A percentile compares a stretch with the other conserved stretches of the same genome.
Evolutionary conservation across 768 basidiomycete genomes (phyloP).

Genomic region (Boletales sp.): DNA sequence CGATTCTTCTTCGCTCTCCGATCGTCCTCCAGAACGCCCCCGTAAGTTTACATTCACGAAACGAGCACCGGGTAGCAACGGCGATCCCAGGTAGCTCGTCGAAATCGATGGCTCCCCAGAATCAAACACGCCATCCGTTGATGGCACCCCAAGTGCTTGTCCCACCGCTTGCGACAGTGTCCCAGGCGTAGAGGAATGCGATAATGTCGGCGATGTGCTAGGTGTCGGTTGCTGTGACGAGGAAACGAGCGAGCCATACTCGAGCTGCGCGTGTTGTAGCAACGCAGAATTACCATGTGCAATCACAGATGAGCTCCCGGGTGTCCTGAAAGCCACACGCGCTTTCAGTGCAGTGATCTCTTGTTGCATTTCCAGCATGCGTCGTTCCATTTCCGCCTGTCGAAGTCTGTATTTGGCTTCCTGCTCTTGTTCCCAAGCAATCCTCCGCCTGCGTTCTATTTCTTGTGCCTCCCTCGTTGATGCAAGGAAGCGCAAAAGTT

Average conservation of each 20-base stretch:
- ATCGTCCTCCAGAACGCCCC: slow-evolving; percentile 24
- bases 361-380: slow-evolving; percentile 51
- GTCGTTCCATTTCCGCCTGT: slow-evolving; percentile 58
- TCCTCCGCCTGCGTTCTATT: slow-evolving; percentile 53
- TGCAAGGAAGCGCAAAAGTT: slow-evolving; percentile 56
- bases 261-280: slow-evolving; percentile 9
- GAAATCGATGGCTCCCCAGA: slow-evolving; percentile 4
- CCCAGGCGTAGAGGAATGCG: slow-evolving; percentile 27
- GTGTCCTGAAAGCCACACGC: slow-evolving; percentile 30
- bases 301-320: slow-evolving; percentile 3
- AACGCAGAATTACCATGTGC: neutral
- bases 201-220: slow-evolving; percentile 25
- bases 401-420: slow-evolving; percentile 54
- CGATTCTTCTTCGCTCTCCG: slow-evolving; percentile 37
- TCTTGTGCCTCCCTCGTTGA: slow-evolving; percentile 59
- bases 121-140: slow-evolving; percentile 1
- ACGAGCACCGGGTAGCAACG: slow-evolving; percentile 13
- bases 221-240: slow-evolving; percentile 29
- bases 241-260: slow-evolving; percentile 1
- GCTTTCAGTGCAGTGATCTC: slow-evolving; percentile 47
- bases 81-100: slow-evolving; percentile 10
- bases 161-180: slow-evolving; percentile 16
- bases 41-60: slow-evolving; percentile 18
- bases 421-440: slow-evolving; percentile 68
- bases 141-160: slow-evolving; percentile 11